phyloP scores from a whole-genome alignment of 805 yeast genomes.

The Starmerella powellii region DNA sequence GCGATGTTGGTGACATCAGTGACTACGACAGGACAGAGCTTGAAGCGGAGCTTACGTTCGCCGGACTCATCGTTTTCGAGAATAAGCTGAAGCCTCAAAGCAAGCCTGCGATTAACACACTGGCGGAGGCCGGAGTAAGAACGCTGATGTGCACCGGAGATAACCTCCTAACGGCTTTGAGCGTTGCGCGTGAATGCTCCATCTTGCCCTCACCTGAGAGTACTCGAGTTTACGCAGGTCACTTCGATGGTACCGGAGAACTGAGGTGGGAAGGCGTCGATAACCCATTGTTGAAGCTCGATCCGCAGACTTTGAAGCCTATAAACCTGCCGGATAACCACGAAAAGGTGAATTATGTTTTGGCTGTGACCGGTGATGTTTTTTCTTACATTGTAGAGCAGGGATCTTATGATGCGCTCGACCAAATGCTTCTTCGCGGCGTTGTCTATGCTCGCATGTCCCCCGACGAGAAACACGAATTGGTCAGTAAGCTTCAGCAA shows the following conservation, averaged over 20 bases:
- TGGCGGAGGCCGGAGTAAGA: slow-evolving; percentile 59
- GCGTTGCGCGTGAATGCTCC: slow-evolving; percentile 80
- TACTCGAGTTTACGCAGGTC: slow-evolving; percentile 49
- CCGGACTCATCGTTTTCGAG: slow-evolving; percentile 87
- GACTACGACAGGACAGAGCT: slow-evolving; percentile 46
- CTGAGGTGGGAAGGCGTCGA: slow-evolving; percentile 35
- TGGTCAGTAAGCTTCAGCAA: slow-evolving; percentile 73
- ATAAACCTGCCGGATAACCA: not conserved
- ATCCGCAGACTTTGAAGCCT: slow-evolving; percentile 50
- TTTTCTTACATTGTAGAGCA: slow-evolving; percentile 59
- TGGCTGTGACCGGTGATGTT: slow-evolving; percentile 89
- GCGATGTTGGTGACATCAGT: slow-evolving; percentile 57
- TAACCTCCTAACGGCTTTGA: slow-evolving; percentile 82
- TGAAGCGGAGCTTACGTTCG: slow-evolving; percentile 57
- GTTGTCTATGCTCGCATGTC: slow-evolving; percentile 93
- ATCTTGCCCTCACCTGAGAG: slow-evolving; percentile 37
- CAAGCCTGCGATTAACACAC: slow-evolving; percentile 42
- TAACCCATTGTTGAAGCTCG: slow-evolving; percentile 40
- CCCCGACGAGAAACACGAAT: slow-evolving; percentile 95
- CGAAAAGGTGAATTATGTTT: slow-evolving; percentile 37
- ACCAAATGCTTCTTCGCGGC: slow-evolving; percentile 56
- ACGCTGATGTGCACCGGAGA: slow-evolving; percentile 98
- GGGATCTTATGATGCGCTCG: slow-evolving; percentile 35
- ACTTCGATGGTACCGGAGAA: slow-evolving; percentile 38
- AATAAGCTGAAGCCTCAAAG: slow-evolving; percentile 73